A percentile compares a stretch with the other conserved stretches of the same genome.
These are phyloP conservation scores for Pulicaria dysenterica DNA, from an alignment of 129 eudicot genomes.

Conservation along the genomic window DNA sequence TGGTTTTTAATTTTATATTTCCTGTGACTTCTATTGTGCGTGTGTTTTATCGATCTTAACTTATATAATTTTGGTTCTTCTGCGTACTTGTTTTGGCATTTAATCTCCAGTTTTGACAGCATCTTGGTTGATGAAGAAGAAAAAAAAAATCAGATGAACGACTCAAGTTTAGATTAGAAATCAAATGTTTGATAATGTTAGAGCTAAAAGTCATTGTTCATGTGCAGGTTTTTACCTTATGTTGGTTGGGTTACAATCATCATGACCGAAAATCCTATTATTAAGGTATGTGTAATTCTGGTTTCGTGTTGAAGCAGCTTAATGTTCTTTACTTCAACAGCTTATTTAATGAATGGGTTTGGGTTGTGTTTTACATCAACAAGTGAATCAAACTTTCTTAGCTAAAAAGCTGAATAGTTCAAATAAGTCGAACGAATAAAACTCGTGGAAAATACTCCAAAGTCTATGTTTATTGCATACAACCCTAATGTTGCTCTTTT, in stretches of 20 bases:
- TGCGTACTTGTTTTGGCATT: too few relatives aligned
- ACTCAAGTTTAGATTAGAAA: not conserved
- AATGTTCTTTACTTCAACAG: too few relatives aligned
- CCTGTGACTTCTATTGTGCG: not conserved
- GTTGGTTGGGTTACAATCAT: conserved; percentile 83
- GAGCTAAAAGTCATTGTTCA: conserved; percentile 4
- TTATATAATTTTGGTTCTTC: not conserved
- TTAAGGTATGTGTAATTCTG: conserved; percentile 51
- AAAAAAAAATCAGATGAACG: not conserved
- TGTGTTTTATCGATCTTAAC: not conserved
- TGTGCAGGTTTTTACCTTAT: conserved; percentile 82
- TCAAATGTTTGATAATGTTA: not conserved
- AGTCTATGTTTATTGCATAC: too few relatives aligned
- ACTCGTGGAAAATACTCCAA: too few relatives aligned
- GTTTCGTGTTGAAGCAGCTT: not conserved
- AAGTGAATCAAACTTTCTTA: too few relatives aligned
- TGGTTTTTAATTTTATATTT: not conserved
- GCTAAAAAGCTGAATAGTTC: too few relatives aligned
- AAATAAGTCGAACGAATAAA: too few relatives aligned
- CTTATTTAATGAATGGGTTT: not conserved
- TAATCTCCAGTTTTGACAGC: too few relatives aligned
- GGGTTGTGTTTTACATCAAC: too few relatives aligned
- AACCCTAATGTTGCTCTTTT: not conserved
- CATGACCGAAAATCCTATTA: conserved; percentile 73
- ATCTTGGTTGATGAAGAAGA: too few relatives aligned